Evolutionary conservation across 225 moss, liverwort and hornwort species (phyloP).

Genomic region (Pleurozium schreberi): DNA sequence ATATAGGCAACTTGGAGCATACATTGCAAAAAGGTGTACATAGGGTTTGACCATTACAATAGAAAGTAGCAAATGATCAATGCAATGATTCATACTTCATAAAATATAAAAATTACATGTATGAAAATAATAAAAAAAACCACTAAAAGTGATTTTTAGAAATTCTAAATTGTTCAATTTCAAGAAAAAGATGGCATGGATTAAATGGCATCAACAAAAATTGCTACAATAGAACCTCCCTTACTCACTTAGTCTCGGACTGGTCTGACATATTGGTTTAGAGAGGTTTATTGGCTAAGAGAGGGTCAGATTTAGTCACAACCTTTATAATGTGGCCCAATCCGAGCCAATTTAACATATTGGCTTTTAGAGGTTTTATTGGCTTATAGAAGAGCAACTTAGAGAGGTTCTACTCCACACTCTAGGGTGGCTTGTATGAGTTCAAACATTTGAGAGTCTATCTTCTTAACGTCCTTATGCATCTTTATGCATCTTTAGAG

Average conservation of each 20-base stretch:
- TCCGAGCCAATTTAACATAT: too few species aligned
- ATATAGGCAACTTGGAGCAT: rapidly evolving
- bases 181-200: background rate
- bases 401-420: too few species aligned
- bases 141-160: background rate
- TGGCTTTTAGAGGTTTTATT: too few species aligned
- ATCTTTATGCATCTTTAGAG: background rate
- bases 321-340: too few species aligned
- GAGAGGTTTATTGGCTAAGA: too few species aligned
- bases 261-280: too few species aligned
- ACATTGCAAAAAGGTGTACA: background rate
- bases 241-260: too few species aligned
- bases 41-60: background rate
- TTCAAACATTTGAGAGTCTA: background rate
- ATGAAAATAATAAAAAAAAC: background rate
- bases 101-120: background rate
- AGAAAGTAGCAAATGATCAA: background rate
- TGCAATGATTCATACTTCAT: too few species aligned
- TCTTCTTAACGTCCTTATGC: rapidly evolving
- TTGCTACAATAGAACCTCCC: rapidly evolving
- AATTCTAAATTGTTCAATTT: background rate
- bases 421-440: too few species aligned
- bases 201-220: background rate
- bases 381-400: too few species aligned
- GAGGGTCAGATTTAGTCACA: too few species aligned